Conservation (phyloP, 768 basidiomycete genomes). For the Pleurotus salmoneostramineus region DNA sequence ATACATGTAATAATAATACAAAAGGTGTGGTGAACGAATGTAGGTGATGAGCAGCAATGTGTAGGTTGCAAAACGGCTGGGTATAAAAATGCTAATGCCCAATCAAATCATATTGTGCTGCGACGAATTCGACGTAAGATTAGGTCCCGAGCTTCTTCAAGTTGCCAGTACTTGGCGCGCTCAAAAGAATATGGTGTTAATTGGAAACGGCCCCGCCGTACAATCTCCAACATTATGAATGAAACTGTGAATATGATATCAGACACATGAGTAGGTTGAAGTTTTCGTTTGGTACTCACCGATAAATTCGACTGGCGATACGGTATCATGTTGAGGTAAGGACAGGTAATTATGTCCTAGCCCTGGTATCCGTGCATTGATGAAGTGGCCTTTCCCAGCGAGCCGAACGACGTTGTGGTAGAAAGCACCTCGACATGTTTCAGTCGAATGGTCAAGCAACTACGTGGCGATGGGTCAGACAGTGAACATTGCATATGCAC, state of each 20-base stretch:
- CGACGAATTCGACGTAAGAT: conserved; percentile 24
- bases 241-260: conserved; percentile 36
- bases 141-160: conserved; percentile 34
- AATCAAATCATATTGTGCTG: not conserved
- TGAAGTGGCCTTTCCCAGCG: conserved; percentile 30
- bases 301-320: conserved; percentile 49
- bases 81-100: no score
- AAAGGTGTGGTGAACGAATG: no score
- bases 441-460: conserved; percentile 52
- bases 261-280: not conserved
- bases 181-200: conserved; percentile 45
- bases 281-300: conserved; percentile 25
- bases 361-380: conserved; percentile 48
- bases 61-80: no score
- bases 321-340: conserved; percentile 44
- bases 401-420: conserved; percentile 41
- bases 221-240: conserved; percentile 61
- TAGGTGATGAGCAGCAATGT: no score
- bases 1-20: no score
- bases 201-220: conserved; percentile 55
- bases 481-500: not conserved
- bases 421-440: conserved; percentile 45
- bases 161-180: conserved; percentile 44
- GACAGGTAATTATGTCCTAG: conserved; percentile 58
- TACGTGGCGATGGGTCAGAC: conserved; percentile 16